Conservation (phyloP, 176 grass and related monocot species). For the Metroxylon sagu region DNA sequence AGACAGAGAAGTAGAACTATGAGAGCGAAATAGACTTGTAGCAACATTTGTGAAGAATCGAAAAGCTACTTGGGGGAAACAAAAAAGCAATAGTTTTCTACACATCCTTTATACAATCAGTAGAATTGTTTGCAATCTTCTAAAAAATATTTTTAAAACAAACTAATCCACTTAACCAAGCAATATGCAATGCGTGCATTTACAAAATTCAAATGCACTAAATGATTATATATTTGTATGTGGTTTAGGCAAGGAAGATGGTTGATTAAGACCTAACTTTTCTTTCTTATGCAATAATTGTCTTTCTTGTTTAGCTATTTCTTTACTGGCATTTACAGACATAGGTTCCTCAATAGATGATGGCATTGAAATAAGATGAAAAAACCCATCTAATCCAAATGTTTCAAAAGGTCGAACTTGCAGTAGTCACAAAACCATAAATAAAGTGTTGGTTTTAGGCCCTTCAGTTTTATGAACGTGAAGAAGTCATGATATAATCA, state of each 20-base stretch:
- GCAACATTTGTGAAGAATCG: slow-evolving; percentile 56
- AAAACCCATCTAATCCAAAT: slow-evolving; percentile 62
- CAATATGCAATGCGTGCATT: neutral
- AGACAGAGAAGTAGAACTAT: slow-evolving; percentile 24
- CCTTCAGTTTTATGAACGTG: no score
- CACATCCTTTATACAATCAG: slow-evolving; percentile 42
- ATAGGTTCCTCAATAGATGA: slow-evolving; percentile 29
- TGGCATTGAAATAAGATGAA: slow-evolving; percentile 31
- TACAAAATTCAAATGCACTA: no score
- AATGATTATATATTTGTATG: no score
- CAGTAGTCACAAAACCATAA: slow-evolving; percentile 19
- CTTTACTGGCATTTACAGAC: slow-evolving; percentile 14
- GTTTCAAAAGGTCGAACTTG: slow-evolving; percentile 80
- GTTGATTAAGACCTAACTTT: slow-evolving; percentile 23
- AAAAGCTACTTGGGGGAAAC: slow-evolving; percentile 45
- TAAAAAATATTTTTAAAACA: slow-evolving; percentile 18
- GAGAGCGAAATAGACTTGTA: slow-evolving; percentile 47
- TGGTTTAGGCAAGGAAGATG: no score
- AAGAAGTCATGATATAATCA: no score
- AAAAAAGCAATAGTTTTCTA: slow-evolving; percentile 46
- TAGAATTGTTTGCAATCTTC: slow-evolving; percentile 41
- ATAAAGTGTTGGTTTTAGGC: neutral
- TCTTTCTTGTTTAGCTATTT: slow-evolving; percentile 36
- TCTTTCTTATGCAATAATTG: slow-evolving; percentile 26
- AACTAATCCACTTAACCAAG: slow-evolving; percentile 7